Percentiles rank a stretch among this genome's conserved stretches.
Conservation (phyloP, 495 filamentous ascomycete genomes). For the Penicillium paradoxum region DNA sequence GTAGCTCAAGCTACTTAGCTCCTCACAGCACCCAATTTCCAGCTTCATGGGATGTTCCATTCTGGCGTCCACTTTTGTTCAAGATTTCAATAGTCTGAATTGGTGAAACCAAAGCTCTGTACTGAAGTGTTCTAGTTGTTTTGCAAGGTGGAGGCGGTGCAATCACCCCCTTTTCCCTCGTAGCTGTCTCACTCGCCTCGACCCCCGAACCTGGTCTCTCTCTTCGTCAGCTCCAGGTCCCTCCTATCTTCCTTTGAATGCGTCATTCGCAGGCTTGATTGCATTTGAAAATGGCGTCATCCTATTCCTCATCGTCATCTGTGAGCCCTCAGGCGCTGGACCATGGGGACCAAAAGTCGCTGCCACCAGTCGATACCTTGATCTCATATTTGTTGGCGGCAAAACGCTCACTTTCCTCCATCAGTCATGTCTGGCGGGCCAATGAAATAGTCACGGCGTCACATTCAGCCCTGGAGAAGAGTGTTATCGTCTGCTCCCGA, state of each 20-base stretch:
- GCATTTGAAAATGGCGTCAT: conserved; percentile 28
- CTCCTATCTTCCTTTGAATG: not conserved
- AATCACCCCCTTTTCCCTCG: not conserved
- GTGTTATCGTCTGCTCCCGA: conserved; percentile 69
- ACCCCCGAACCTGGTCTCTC: not conserved
- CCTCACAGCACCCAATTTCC: not conserved
- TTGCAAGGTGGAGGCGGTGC: not conserved
- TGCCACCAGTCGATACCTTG: conserved; percentile 59
- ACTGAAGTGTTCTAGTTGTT: not conserved
- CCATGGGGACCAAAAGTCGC: conserved; percentile 14
- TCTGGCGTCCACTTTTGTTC: not conserved
- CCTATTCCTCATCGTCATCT: conserved; percentile 28
- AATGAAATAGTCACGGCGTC: conserved; percentile 79
- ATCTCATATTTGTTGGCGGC: conserved; percentile 79
- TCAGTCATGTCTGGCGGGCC: conserved; percentile 77
- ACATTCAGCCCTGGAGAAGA: conserved; percentile 71
- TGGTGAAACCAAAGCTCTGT: not conserved
- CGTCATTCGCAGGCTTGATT: not conserved
- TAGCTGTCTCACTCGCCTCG: not conserved
- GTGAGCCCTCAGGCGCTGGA: conserved; percentile 8
- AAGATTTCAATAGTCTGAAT: not conserved
- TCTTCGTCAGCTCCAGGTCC: not conserved
- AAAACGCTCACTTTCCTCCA: conserved; percentile 86
- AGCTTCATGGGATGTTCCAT: not conserved
- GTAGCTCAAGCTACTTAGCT: not conserved